Conservation (phyloP, 2,329 filamentous ascomycete genomes). For the Fusarium sp. region DNA sequence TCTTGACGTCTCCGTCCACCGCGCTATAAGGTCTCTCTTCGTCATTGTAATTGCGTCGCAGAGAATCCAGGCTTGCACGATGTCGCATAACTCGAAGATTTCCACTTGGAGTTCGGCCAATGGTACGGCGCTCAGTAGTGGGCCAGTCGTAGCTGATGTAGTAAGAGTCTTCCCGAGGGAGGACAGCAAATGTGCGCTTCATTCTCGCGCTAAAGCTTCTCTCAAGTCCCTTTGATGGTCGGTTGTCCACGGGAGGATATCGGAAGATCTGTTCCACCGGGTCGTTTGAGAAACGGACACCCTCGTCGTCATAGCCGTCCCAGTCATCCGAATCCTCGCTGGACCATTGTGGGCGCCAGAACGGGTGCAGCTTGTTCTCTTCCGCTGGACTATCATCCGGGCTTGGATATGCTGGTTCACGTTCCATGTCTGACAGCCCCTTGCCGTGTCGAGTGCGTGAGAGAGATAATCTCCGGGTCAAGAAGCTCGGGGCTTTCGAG, state of each 20-base stretch:
- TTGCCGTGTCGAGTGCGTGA: conserved; percentile 55
- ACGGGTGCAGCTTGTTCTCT: conserved; percentile 68
- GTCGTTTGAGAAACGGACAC: conserved; percentile 46
- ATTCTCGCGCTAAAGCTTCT: conserved; percentile 65
- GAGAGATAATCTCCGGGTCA: conserved; percentile 66
- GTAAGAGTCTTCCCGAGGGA: conserved; percentile 59
- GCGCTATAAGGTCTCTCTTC: conserved; percentile 53
- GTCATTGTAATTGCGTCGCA: conserved; percentile 44
- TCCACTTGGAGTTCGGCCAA: conserved; percentile 69
- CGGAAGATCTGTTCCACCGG: conserved; percentile 56
- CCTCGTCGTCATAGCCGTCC: conserved; percentile 46
- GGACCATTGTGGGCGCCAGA: conserved; percentile 68
- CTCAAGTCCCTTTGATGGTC: conserved; percentile 55
- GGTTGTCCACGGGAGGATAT: conserved; percentile 63
- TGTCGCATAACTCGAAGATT: conserved; percentile 70
- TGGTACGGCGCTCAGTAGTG: conserved; percentile 66
- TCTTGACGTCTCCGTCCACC: conserved; percentile 36
- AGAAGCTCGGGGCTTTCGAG: conserved; percentile 56
- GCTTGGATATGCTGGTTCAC: conserved; percentile 54
- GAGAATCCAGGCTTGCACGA: conserved; percentile 60
- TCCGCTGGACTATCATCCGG: conserved; percentile 62
- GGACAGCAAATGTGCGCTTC: conserved; percentile 71
- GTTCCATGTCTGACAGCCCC: conserved; percentile 44
- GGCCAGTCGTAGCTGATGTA: conserved; percentile 48
- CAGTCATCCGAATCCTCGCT: conserved; percentile 47